These are phyloP conservation scores for Sodiomyces alkalinus DNA, from an alignment of 2,329 filamentous ascomycete genomes.

Conservation along the genomic window DNA sequence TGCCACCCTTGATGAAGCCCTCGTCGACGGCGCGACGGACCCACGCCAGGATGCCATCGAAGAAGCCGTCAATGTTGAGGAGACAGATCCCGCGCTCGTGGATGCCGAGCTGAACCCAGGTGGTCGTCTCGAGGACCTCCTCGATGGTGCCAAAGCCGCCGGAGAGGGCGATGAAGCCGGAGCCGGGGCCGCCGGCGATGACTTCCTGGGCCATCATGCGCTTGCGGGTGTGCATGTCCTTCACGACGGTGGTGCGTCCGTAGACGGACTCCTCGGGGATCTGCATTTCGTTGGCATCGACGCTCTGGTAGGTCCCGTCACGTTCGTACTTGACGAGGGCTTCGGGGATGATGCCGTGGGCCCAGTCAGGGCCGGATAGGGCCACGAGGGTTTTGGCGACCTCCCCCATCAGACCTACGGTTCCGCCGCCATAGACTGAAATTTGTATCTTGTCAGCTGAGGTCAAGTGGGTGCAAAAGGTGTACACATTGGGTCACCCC, in stretches of 20 bases:
- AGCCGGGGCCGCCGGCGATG: constrained; percentile 63
- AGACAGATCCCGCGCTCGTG: constrained; percentile 67
- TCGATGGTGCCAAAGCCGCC: constrained; percentile 93
- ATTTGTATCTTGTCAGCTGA: constrained; percentile 4
- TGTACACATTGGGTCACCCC: neutral
- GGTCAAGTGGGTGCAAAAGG: neutral
- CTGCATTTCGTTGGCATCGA: constrained; percentile 31
- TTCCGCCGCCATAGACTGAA: constrained; percentile 84
- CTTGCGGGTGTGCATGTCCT: constrained; percentile 95
- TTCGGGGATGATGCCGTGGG: constrained; percentile 88
- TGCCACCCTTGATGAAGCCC: constrained; percentile 60
- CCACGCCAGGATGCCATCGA: constrained; percentile 76
- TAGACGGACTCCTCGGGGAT: constrained; percentile 52
- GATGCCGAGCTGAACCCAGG: constrained; percentile 95
- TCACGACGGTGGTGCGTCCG: constrained; percentile 74
- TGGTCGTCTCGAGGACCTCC: constrained; percentile 81
- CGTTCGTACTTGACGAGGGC: constrained; percentile 71
- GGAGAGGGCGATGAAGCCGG: constrained; percentile 75
- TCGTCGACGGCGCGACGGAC: constrained; percentile 58
- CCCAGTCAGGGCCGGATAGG: constrained; percentile 62
- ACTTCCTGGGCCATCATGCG: constrained; percentile 85
- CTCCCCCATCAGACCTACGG: constrained; percentile 90
- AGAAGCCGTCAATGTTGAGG: constrained; percentile 82
- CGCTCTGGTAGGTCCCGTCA: constrained; percentile 36
- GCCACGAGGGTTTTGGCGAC: constrained; percentile 73